Evolutionary conservation across 2,329 filamentous ascomycete genomes (phyloP).

Genomic region (Apiospora phragmitis): DNA sequence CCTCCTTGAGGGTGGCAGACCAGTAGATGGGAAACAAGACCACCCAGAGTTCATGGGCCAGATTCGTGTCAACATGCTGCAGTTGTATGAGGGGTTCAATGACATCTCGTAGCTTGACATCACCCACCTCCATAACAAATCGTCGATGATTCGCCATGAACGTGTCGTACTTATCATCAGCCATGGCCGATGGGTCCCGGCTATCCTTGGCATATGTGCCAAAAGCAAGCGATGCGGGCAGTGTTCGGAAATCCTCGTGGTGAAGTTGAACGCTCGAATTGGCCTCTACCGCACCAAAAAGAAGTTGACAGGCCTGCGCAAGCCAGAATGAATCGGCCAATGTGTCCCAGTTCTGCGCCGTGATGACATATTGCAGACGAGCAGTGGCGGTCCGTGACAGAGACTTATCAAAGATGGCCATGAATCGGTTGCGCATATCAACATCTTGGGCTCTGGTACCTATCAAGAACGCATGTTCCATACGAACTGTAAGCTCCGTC

Average conservation of each 20-base stretch:
- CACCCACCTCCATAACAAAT: constrained; percentile 82
- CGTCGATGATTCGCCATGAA: constrained; percentile 76
- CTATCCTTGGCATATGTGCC: constrained; percentile 71
- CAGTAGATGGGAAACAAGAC: constrained; percentile 90
- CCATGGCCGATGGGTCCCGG: constrained; percentile 65
- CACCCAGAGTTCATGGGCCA: constrained; percentile 89
- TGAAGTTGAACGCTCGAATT: constrained; percentile 78
- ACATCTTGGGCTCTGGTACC: constrained; percentile 91
- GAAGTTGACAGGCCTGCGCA: constrained; percentile 87
- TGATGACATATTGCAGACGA: constrained; percentile 84
- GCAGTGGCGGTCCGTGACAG: constrained; percentile 90
- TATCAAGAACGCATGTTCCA: constrained; percentile 98
- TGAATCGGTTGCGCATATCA: constrained; percentile 95
- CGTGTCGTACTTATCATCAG: constrained; percentile 79
- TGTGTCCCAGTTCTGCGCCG: constrained; percentile 95
- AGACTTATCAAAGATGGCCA: constrained; percentile 93
- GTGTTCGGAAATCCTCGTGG: constrained; percentile 77
- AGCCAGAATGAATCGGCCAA: constrained; percentile 96
- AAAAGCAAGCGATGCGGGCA: constrained; percentile 73
- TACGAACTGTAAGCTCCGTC: constrained; percentile 91
- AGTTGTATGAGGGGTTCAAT: constrained; percentile 89
- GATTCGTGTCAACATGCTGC: constrained; percentile 81
- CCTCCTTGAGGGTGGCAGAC: constrained; percentile 84
- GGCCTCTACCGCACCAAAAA: constrained; percentile 89
- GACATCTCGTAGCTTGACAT: constrained; percentile 84